phyloP scores from a whole-genome alignment of 2,329 filamentous ascomycete genomes.

The Clarireedia sp. region DNA sequence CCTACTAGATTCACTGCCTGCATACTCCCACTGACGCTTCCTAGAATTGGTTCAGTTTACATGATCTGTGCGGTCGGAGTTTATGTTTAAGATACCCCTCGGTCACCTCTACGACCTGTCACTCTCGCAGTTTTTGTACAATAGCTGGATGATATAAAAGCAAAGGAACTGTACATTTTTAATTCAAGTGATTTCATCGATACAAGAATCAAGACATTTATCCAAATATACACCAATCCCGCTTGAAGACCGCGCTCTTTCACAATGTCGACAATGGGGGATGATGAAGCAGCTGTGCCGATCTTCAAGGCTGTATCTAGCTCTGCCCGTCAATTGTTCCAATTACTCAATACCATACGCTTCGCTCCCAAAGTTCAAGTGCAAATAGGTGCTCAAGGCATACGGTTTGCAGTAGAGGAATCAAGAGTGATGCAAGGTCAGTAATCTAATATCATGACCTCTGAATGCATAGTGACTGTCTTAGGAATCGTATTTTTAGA shows the following conservation, averaged over 20 bases:
- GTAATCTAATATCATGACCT: conserved; percentile 12
- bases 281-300: conserved; percentile 32
- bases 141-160: conserved; percentile 27
- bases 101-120: conserved; percentile 16
- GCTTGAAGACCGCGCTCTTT: not conserved
- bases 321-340: conserved; percentile 68
- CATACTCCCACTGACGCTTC: conserved; percentile 14
- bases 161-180: conserved; percentile 16
- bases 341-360: conserved; percentile 49
- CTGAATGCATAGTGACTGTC: not conserved
- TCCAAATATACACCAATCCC: not conserved
- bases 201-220: not conserved
- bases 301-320: conserved; percentile 70
- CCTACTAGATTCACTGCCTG: not conserved
- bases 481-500: conserved; percentile 74
- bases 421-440: conserved; percentile 84
- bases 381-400: conserved; percentile 77
- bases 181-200: conserved; percentile 16
- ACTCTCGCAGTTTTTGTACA: conserved; percentile 26
- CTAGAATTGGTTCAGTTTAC: conserved; percentile 85
- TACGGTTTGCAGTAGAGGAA: conserved; percentile 84
- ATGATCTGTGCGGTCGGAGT: conserved; percentile 99
- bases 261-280: conserved; percentile 25
- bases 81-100: conserved; percentile 60
- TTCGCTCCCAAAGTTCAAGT: conserved; percentile 49